Conservation (phyloP, 176 grass and related monocot genomes). For the Phoenix roebelenii region DNA sequence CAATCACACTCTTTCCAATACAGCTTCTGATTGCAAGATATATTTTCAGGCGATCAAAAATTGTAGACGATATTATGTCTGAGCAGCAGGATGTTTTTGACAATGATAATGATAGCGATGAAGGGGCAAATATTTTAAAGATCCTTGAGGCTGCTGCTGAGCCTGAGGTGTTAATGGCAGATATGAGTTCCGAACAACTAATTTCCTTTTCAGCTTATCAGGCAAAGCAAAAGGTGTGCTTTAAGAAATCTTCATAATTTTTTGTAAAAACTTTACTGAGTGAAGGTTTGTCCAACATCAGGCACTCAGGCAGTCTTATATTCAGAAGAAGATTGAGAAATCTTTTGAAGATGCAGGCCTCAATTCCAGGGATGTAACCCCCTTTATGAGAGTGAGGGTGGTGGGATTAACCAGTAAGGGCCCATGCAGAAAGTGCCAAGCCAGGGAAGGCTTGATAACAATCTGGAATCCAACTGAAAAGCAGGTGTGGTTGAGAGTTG, state of each 20-base stretch:
- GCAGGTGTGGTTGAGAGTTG: constrained; percentile 39
- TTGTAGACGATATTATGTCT: constrained; percentile 57
- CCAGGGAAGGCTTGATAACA: constrained; percentile 66
- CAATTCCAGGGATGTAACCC: constrained; percentile 66
- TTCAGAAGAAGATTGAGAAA: constrained; percentile 64
- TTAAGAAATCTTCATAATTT: neutral
- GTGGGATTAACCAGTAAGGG: constrained; percentile 43
- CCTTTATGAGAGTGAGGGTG: constrained; percentile 82
- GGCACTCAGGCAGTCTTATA: constrained; percentile 47
- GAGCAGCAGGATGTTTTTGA: constrained; percentile 61
- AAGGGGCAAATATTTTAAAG: constrained; percentile 71
- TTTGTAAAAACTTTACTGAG: neutral
- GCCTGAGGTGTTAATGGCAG: constrained; percentile 77
- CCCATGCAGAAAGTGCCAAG: constrained; percentile 29
- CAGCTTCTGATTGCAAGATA: too few relatives aligned
- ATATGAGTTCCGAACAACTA: constrained; percentile 63
- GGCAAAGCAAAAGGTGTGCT: constrained; percentile 56
- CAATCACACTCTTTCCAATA: too few relatives aligned
- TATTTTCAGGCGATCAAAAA: constrained; percentile 46
- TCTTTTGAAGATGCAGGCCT: constrained; percentile 60
- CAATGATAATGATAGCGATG: constrained; percentile 40
- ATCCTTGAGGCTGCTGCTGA: constrained; percentile 73
- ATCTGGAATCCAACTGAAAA: constrained; percentile 89
- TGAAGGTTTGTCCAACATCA: constrained; percentile 22
- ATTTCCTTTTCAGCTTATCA: constrained; percentile 56